These are phyloP conservation scores for Luffa acutangula DNA, from an alignment of 306 rosid genomes.

Conservation along the genomic window DNA sequence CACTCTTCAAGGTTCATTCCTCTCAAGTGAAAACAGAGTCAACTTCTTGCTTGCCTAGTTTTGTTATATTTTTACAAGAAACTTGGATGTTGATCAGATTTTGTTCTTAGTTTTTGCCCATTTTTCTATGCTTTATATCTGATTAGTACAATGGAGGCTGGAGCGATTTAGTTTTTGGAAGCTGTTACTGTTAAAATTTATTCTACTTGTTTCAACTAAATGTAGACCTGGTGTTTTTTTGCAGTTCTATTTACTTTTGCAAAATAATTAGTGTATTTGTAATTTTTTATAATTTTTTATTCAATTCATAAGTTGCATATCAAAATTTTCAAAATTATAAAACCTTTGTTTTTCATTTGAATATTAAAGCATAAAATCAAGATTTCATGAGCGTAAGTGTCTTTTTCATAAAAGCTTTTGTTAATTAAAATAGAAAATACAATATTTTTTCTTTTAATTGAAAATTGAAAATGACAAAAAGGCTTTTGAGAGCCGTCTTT, in stretches of 20 bases:
- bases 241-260: not conserved
- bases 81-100: slow-evolving; percentile 17
- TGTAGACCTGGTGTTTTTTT: not conserved
- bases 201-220: not conserved
- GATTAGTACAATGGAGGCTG: not conserved
- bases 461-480: too few relatives aligned
- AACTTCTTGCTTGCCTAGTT: slow-evolving; percentile 12
- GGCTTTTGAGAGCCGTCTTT: too few relatives aligned
- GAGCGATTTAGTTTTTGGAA: not conserved
- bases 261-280: not conserved
- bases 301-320: not conserved
- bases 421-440: too few relatives aligned
- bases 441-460: too few relatives aligned
- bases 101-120: slow-evolving; percentile 2
- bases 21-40: slow-evolving; percentile 48
- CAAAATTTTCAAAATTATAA: not conserved
- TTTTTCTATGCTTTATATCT: not conserved
- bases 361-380: too few relatives aligned
- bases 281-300: not conserved
- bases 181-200: not conserved
- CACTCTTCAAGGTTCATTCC: slow-evolving; percentile 96
- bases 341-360: too few relatives aligned
- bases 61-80: slow-evolving; percentile 12
- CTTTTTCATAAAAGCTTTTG: too few relatives aligned
- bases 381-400: not conserved